phyloP scores from a whole-genome alignment of 768 basidiomycete species.

The Scleroderma bovista region DNA sequence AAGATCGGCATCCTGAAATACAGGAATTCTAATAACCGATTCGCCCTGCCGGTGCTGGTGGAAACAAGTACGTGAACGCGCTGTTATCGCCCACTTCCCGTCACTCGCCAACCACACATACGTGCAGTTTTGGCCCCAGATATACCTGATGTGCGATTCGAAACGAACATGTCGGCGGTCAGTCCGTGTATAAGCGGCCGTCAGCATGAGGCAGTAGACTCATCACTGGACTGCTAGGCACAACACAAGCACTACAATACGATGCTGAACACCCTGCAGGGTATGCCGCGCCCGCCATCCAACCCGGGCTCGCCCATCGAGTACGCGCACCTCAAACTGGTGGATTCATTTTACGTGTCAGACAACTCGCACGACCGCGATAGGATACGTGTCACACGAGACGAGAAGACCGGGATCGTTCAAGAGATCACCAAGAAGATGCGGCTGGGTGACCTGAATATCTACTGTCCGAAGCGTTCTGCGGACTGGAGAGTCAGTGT shows the following conservation, averaged over 20 bases:
- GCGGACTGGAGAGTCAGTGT: conserved; percentile 95
- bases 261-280: conserved; percentile 79
- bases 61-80: conserved; percentile 68
- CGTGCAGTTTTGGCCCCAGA: conserved; percentile 63
- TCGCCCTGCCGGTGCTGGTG: conserved; percentile 66
- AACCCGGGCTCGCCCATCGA: conserved; percentile 54
- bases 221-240: conserved; percentile 36
- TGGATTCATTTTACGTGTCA: conserved; percentile 71
- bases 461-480: conserved; percentile 72
- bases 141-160: conserved; percentile 64
- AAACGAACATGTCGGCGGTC: conserved; percentile 90
- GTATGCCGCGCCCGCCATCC: conserved; percentile 44
- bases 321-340: conserved; percentile 71
- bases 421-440: conserved; percentile 72
- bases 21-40: conserved; percentile 45
- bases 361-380: conserved; percentile 35
- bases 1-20: conserved; percentile 80
- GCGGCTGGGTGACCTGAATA: conserved; percentile 81
- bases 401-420: conserved; percentile 65
- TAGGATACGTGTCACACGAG: conserved; percentile 80
- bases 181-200: conserved; percentile 25
- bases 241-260: conserved; percentile 88
- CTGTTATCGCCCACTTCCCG: not conserved
- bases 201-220: conserved; percentile 5
- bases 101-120: not conserved